phyloP scores from a whole-genome alignment of 164 flowering plant genomes.

The Cinnamomum chago region DNA sequence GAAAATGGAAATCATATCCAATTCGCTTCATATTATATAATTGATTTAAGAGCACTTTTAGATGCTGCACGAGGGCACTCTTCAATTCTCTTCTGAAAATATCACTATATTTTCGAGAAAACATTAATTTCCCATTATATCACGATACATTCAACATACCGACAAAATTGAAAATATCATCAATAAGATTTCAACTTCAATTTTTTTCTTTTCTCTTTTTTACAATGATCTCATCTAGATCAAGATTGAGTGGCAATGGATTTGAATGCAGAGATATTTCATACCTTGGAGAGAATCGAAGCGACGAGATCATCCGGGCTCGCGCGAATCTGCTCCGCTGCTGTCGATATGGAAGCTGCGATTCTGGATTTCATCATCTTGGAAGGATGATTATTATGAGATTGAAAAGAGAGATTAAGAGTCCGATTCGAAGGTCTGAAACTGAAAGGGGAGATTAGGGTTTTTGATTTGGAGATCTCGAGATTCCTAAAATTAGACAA shows the following conservation, averaged over 20 bases:
- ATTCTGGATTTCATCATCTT: conserved; percentile 8
- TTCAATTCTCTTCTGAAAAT: too few relatives aligned
- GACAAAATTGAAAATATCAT: neutral
- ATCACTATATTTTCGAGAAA: too few relatives aligned
- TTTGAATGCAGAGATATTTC: neutral
- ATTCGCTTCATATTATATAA: too few relatives aligned
- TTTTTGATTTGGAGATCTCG: conserved; percentile 7
- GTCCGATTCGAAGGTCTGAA: conserved; percentile 9
- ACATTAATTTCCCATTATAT: too few relatives aligned
- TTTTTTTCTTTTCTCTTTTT: too few relatives aligned
- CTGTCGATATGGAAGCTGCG: conserved; percentile 23
- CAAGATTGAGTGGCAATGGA: neutral
- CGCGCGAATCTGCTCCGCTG: conserved; percentile 24
- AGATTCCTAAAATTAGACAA: conserved; percentile 14
- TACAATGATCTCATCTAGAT: too few relatives aligned
- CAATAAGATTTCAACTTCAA: neutral
- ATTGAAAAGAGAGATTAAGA: neutral
- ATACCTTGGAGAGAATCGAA: conserved; percentile 60
- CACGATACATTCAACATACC: too few relatives aligned
- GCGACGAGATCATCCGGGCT: conserved; percentile 43
- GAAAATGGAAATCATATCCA: too few relatives aligned
- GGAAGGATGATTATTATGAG: neutral
- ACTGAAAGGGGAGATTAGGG: conserved; percentile 8
- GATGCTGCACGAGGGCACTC: too few relatives aligned
- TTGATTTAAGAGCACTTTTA: too few relatives aligned